A percentile compares a stretch with the other conserved stretches of the same genome.
Evolutionary conservation across 2,329 filamentous ascomycete species (phyloP).

Genomic region (Ophiocordyceps camponoti-floridani): DNA sequence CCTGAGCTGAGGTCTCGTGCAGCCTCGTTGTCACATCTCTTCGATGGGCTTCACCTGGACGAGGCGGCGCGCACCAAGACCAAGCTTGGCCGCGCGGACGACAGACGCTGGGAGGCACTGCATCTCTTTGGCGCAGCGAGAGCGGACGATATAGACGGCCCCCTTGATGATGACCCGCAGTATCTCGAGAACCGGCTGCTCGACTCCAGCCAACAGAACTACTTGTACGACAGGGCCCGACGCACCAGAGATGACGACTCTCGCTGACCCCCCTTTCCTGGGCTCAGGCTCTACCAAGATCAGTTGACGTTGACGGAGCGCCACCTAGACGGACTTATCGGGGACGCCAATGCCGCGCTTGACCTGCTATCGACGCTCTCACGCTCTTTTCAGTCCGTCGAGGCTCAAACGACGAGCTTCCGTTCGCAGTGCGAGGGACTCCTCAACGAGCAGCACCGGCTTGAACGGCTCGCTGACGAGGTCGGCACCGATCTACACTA

Average conservation of each 20-base stretch:
- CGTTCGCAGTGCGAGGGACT: conserved; percentile 82
- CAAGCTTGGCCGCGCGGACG: conserved; percentile 6
- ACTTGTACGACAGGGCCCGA: conserved; percentile 39
- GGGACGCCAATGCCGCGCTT: conserved; percentile 60
- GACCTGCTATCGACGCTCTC: conserved; percentile 62
- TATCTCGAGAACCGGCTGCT: conserved; percentile 50
- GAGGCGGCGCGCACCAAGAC: conserved; percentile 21
- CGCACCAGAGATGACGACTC: not conserved
- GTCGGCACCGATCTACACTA: conserved; percentile 85
- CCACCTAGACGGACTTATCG: conserved; percentile 63
- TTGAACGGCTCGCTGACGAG: conserved; percentile 64
- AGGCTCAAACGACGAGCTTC: conserved; percentile 83
- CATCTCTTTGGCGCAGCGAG: conserved; percentile 11
- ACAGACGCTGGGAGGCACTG: conserved; percentile 30
- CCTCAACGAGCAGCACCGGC: conserved; percentile 60
- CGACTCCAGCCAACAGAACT: conserved; percentile 70
- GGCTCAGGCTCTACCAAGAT: conserved; percentile 51
- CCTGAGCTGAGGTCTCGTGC: conserved; percentile 47
- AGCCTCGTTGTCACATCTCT: conserved; percentile 62
- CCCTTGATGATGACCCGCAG: conserved; percentile 10
- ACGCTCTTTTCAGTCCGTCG: conserved; percentile 72
- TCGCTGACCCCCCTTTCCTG: conserved; percentile 10
- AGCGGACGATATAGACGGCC: conserved; percentile 7
- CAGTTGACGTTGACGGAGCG: conserved; percentile 66
- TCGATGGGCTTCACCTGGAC: conserved; percentile 28